Base-by-base conservation (phyloP, 345 rosid genomes). In the Reutealis trisperma region DNA sequence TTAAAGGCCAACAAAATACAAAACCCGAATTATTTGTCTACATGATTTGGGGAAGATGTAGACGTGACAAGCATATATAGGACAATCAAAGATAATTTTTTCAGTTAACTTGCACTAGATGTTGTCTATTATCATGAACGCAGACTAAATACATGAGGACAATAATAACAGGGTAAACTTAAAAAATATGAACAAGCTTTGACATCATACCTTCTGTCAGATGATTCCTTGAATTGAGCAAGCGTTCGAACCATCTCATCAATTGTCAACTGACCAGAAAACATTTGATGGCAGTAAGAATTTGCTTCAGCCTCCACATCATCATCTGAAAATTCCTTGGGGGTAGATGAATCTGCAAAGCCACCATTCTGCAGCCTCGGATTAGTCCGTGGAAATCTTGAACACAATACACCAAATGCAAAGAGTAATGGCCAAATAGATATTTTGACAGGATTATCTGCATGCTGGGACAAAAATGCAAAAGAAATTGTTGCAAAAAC, bases 171-270 rank as follows among this genome's bases (percentile, higher is more conserved):
- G 10, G 37, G 24, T 16, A 45, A 74, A 61, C 3, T 11, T 51
- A 2, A 6, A 63, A 62, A 25, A 19, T 32, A 19, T 49, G 19
- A 5, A 15, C 21, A 67, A 18, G n/a, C 57, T 19, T 54, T 27
- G 55, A 51, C 32, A 63, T 18, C 25, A 37, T 79, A 92, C 99
- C 99, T 93, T 78, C 75, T 84, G 54, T 87, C 87, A 68, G 89
- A 81, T 60, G 99, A 96, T 77, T 93, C 98, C 86, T 91, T 93
- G 85, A 90, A 93, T 63, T 85, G 89, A 16, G 97, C 90, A 83
- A 96, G 99, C 93, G 89, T 93, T 80, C 92, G 98, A 78, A 96
- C 96, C 96, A 96, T 92, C 30, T 91, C 86, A 71, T 96, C 99
- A 74, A 90, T 88, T 77, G 90, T 84, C 86, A 96, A 78, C 83